Evolutionary conservation across 2,329 filamentous ascomycete genomes (phyloP), one percentile per base, ranked within the genome.

Genomic region (Spiromastix sp.): DNA sequence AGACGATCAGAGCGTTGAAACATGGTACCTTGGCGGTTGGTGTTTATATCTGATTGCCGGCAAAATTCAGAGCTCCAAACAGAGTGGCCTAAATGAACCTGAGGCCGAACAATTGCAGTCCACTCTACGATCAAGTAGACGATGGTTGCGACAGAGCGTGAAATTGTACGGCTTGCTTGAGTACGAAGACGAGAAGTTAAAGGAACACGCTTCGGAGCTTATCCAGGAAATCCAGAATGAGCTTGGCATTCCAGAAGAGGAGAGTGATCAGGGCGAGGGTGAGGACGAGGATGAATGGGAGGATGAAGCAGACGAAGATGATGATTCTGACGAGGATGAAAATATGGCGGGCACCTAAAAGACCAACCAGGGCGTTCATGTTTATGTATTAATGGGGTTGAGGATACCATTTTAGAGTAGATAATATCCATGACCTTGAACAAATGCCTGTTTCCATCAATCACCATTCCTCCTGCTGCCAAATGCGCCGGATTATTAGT

Each of bases 11-110:
- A 94, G 89, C 56, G 83, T 98, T 13, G 91, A 98, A 61, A 82
- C 85, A 12, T 95, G 87, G 86, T 98, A 98, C 62, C 70, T 98
- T 4, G 91, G 91, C 28, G 93, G 91, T 3, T 96, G 89, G 84
- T 87, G 85, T 48, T 70, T 93, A 46, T 85, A 85, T 55, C 72
- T 94, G 39, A 67, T 82, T 42, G 60, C 58, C 22, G 62, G 68
- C 51, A 67, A 26, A 56, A 50, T 1, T 59, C 56, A 43, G 42
- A 39, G 18, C 21, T 13, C 22, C 22, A 49, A 52, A 36, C 46
- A 50, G 36, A 47, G 43, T 41, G 25, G 44, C 29, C 38, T 49
- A 29, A n/a, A n/a, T n/a, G 50, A 52, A 32, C 49, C 46, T 25
- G 37, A 52, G 47, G 50, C 66, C 25, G 67, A 74, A 30, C 65